Evolutionary conservation across 148 eudicot species (phyloP).

Genomic region (Drosera capensis): DNA sequence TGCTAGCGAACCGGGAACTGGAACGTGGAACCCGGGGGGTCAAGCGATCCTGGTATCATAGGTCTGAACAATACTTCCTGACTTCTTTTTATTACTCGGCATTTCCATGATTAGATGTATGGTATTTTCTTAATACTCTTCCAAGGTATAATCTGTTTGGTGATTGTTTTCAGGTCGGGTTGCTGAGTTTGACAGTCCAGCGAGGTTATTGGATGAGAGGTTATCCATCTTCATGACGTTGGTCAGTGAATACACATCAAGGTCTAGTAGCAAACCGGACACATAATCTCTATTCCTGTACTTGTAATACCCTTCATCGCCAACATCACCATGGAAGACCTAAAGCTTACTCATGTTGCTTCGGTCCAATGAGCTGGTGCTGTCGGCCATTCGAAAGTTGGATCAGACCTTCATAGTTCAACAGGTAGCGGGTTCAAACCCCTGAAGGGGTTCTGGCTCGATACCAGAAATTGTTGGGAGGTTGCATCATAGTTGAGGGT

Average conservation of each 20-base stretch:
- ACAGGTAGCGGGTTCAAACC: too few species aligned
- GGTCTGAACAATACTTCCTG: too few species aligned
- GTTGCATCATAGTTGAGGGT: too few species aligned
- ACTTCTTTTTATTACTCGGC: neutral
- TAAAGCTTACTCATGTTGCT: neutral
- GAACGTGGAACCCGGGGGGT: too few species aligned
- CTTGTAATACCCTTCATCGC: neutral
- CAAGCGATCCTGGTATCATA: too few species aligned
- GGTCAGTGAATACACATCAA: constrained; percentile 76
- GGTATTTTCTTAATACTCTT: neutral
- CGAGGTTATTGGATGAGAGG: constrained; percentile 56
- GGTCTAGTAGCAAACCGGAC: constrained; percentile 47
- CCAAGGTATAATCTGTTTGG: neutral
- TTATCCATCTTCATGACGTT: constrained; percentile 72
- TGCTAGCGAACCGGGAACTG: too few species aligned
- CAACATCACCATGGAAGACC: neutral
- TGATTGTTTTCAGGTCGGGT: constrained; percentile 52
- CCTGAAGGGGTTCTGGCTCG: too few species aligned
- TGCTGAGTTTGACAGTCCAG: constrained; percentile 76
- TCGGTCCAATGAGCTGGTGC: neutral
- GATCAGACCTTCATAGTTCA: too few species aligned
- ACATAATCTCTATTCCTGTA: neutral
- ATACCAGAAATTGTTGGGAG: too few species aligned
- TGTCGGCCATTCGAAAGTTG: neutral
- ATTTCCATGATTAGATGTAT: neutral